These are phyloP conservation scores for Fusarium oligoseptatum DNA, from an alignment of 2,329 filamentous ascomycete genomes.

Conservation along the genomic window DNA sequence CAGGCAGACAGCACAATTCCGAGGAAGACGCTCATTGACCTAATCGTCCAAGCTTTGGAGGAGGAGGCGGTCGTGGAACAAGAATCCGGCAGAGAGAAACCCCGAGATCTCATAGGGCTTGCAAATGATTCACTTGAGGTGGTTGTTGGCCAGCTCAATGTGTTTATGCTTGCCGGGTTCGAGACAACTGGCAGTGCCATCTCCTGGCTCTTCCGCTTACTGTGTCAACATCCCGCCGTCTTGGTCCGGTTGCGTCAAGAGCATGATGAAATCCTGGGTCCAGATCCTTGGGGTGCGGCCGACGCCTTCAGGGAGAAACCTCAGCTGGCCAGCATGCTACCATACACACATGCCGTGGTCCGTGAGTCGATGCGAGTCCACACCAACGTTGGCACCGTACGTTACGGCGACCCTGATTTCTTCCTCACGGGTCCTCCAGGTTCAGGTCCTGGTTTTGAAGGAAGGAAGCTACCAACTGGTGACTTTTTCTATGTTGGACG, in stretches of 20 bases:
- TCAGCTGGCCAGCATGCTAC: constrained; percentile 49
- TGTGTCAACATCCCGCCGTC: constrained; percentile 49
- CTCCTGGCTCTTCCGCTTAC: constrained; percentile 50
- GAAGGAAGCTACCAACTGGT: constrained; percentile 48
- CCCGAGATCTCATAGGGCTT: constrained; percentile 31
- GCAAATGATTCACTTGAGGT: constrained; percentile 32
- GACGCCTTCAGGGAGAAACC: constrained; percentile 32
- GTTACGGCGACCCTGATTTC: constrained; percentile 31
- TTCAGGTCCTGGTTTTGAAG: constrained; percentile 26
- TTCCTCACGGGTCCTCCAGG: constrained; percentile 46
- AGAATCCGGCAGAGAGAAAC: not conserved
- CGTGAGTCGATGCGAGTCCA: constrained; percentile 54
- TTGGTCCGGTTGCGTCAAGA: constrained; percentile 52
- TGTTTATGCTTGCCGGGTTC: constrained; percentile 55
- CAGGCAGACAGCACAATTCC: not conserved
- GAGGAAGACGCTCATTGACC: constrained; percentile 34
- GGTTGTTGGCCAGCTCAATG: constrained; percentile 52
- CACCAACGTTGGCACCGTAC: constrained; percentile 37
- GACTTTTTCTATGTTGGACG: constrained; percentile 39
- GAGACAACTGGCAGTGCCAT: constrained; percentile 54
- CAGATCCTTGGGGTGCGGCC: constrained; percentile 41
- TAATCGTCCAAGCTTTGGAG: constrained; percentile 25
- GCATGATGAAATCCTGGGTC: constrained; percentile 52
- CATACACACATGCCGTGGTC: constrained; percentile 54
- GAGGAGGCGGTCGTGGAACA: constrained; percentile 16